phyloP scores from a whole-genome alignment of 208 protist genomes.

The Leptomonas seymouri region DNA sequence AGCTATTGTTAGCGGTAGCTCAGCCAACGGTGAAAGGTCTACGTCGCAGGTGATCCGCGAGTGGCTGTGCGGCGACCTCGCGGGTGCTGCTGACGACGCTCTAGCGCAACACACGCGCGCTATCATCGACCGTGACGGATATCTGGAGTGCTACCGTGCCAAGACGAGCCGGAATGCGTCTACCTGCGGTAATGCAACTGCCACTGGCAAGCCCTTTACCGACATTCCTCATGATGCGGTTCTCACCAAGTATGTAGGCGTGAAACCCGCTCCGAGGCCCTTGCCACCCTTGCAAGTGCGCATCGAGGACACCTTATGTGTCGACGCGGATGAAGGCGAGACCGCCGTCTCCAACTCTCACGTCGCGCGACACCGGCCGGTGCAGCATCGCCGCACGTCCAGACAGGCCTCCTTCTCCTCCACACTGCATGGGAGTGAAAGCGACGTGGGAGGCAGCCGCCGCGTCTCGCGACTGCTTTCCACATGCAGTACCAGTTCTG shows the following conservation, averaged over 20 bases:
- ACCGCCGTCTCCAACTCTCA: neutral
- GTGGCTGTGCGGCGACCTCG: slow-evolving; percentile 22
- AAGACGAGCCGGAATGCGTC: too few species aligned
- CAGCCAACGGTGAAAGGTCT: neutral
- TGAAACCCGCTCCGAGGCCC: neutral
- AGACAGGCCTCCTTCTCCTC: slow-evolving; percentile 4
- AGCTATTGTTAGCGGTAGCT: neutral
- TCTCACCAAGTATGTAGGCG: slow-evolving; percentile 1
- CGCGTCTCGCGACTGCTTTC: neutral
- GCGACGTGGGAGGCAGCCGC: neutral
- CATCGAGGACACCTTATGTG: neutral
- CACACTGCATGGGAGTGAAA: neutral
- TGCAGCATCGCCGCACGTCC: neutral
- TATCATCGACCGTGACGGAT: neutral
- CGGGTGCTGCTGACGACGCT: slow-evolving; percentile 11
- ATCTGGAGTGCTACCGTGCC: slow-evolving; percentile 17
- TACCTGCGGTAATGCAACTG: neutral
- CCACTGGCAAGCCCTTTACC: neutral
- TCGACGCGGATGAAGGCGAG: neutral
- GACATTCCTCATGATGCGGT: slow-evolving; percentile 2
- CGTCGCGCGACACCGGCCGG: neutral
- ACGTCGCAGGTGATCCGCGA: neutral
- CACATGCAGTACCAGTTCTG: neutral
- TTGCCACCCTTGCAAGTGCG: neutral
- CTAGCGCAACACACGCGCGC: slow-evolving; percentile 3